Percentiles rank a stretch among this genome's conserved stretches.
These are phyloP conservation scores for Emmonsiellopsis sp. DNA, from an alignment of 2,329 filamentous ascomycete genomes.

Conservation along the genomic window DNA sequence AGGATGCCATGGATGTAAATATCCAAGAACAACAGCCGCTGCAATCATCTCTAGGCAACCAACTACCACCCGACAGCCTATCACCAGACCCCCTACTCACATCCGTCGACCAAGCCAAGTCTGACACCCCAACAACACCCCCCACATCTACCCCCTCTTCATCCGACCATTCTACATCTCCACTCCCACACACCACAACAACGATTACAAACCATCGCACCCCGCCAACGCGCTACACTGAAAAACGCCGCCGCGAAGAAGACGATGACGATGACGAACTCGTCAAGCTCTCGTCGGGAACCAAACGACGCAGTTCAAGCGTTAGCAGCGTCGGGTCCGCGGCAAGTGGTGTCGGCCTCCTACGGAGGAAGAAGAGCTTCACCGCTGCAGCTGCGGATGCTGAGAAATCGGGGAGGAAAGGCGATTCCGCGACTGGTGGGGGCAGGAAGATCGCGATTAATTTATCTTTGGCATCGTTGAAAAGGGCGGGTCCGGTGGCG, in stretches of 20 bases:
- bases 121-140: not conserved
- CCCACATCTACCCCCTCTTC: not conserved
- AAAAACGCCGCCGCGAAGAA: slow-evolving; percentile 77
- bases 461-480: slow-evolving; percentile 20
- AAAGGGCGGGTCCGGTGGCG: slow-evolving; percentile 11
- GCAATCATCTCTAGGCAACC: not conserved
- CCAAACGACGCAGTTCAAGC: slow-evolving; percentile 38
- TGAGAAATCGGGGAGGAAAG: slow-evolving; percentile 4
- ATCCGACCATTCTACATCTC: not conserved
- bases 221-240: slow-evolving; percentile 69
- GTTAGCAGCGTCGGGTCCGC: slow-evolving; percentile 20
- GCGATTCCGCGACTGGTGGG: slow-evolving; percentile 2
- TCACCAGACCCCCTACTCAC: not conserved
- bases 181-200: not conserved
- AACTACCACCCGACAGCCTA: slow-evolving; percentile 13
- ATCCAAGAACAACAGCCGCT: slow-evolving; percentile 15
- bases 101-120: not conserved
- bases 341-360: slow-evolving; percentile 17
- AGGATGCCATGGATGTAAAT: slow-evolving; percentile 55
- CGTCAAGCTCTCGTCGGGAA: slow-evolving; percentile 60
- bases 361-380: slow-evolving; percentile 26
- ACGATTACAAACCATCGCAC: not conserved
- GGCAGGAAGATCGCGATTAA: slow-evolving; percentile 35
- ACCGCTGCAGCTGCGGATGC: slow-evolving; percentile 15
- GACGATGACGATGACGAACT: slow-evolving; percentile 91